phyloP scores from a whole-genome alignment of 1,284 basidiomycete species.

The Naganishia albida region DNA sequence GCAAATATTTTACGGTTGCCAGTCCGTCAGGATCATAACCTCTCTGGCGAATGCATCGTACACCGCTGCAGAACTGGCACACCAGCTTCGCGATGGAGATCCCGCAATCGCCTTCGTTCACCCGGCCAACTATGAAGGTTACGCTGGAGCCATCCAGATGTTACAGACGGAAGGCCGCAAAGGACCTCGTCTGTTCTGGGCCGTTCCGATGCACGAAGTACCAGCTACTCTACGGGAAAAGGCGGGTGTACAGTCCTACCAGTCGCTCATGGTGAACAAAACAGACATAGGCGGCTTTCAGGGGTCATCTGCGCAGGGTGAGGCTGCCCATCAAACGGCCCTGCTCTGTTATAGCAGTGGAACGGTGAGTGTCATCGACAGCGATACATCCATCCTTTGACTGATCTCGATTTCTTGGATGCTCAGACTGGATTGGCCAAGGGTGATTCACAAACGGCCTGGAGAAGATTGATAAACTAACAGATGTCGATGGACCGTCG shows the following conservation, averaged over 20 bases:
- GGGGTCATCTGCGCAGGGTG: constrained; percentile 18
- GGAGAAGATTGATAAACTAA: no score
- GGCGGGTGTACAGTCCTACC: constrained; percentile 7
- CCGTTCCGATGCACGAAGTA: constrained; percentile 9
- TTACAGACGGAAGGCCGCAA: background rate
- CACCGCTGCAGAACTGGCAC: constrained; percentile 48
- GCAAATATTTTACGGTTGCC: constrained; percentile 62
- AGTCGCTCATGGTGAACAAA: constrained; percentile 11
- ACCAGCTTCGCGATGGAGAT: constrained; percentile 58
- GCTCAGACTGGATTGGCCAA: constrained; percentile 29
- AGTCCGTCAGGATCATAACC: constrained; percentile 43
- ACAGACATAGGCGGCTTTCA: constrained; percentile 1
- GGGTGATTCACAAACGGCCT: background rate
- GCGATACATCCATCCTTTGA: background rate
- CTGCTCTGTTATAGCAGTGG: constrained; percentile 37
- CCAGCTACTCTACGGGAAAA: background rate
- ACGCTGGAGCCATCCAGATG: constrained; percentile 1
- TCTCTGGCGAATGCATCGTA: constrained; percentile 50
- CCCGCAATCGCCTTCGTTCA: constrained; percentile 62
- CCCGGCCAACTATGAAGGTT: constrained; percentile 44
- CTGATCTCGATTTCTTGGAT: background rate
- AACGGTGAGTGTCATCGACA: constrained; percentile 35
- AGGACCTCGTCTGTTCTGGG: constrained; percentile 9
- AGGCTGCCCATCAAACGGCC: constrained; percentile 37
- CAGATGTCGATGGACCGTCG: background rate